Conservation (phyloP, 306 rosid species). For the Sechiopsis laciniata region DNA sequence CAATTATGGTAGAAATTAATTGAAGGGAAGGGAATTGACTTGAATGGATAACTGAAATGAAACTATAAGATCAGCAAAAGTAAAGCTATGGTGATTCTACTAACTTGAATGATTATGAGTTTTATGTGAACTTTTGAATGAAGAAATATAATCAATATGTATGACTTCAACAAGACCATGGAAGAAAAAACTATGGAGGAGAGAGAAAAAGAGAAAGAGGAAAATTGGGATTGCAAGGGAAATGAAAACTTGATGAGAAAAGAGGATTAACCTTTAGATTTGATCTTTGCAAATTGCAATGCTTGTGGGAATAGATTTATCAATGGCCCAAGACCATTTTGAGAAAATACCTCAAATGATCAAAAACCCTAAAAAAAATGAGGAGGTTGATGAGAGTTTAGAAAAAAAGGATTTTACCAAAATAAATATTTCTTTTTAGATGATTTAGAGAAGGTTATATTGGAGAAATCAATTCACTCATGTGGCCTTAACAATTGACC, state of each 20-base stretch:
- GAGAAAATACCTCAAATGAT: background rate
- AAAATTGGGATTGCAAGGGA: background rate
- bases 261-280: conserved; percentile 1
- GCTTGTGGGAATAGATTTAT: background rate
- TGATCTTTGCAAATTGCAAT: conserved; percentile 7
- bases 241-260: conserved; percentile 16
- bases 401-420: no score
- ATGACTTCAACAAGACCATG: conserved; percentile 17
- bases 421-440: background rate
- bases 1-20: conserved; percentile 17
- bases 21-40: conserved; percentile 14
- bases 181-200: background rate
- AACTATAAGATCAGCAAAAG: background rate
- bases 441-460: no score
- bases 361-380: conserved; percentile 3
- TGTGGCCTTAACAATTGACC: background rate
- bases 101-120: conserved; percentile 5
- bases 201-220: background rate
- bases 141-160: background rate
- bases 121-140: background rate
- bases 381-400: background rate
- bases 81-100: background rate
- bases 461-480: background rate
- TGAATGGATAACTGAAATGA: background rate
- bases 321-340: no score